Percentiles rank a stretch among this genome's conserved stretches.
phyloP scores from a whole-genome alignment of 345 rosid genomes.

The Lepidium africanum region DNA sequence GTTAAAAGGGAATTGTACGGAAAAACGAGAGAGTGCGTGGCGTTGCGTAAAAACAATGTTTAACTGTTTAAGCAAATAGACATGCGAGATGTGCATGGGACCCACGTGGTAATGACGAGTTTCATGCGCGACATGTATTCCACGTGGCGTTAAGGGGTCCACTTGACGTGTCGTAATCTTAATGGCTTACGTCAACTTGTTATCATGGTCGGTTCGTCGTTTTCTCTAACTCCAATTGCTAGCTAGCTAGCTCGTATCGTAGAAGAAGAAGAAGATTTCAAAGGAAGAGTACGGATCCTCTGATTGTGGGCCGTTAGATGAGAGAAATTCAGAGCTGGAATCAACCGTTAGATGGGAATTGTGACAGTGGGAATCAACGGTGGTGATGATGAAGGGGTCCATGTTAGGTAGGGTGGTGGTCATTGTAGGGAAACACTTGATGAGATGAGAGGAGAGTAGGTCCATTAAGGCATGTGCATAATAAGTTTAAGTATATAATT shows the following conservation, averaged over 20 bases:
- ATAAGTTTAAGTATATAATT: background rate
- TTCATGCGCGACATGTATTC: slow-evolving; percentile 30
- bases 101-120: slow-evolving; percentile 26
- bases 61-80: slow-evolving; percentile 3
- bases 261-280: background rate
- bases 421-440: slow-evolving; percentile 25
- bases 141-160: slow-evolving; percentile 12
- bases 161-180: slow-evolving; percentile 18
- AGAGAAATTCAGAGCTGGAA: background rate
- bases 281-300: slow-evolving; percentile 12
- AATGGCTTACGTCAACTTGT: slow-evolving; percentile 12
- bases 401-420: slow-evolving; percentile 27
- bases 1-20: slow-evolving; percentile 22
- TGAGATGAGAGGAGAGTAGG: slow-evolving; percentile 20
- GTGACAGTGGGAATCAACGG: slow-evolving; percentile 16
- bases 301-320: slow-evolving; percentile 17
- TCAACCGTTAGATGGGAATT: slow-evolving; percentile 5
- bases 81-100: slow-evolving; percentile 6
- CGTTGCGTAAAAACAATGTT: slow-evolving; percentile 13
- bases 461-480: slow-evolving; percentile 31
- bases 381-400: slow-evolving; percentile 25
- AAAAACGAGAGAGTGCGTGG: background rate
- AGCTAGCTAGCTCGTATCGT: background rate
- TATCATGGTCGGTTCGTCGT: slow-evolving; percentile 27
- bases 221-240: slow-evolving; percentile 8